Percentiles rank a stretch among this genome's conserved stretches.
These are phyloP conservation scores for Mollisia scopiformis DNA, from an alignment of 2,329 filamentous ascomycete genomes.

Conservation along the genomic window DNA sequence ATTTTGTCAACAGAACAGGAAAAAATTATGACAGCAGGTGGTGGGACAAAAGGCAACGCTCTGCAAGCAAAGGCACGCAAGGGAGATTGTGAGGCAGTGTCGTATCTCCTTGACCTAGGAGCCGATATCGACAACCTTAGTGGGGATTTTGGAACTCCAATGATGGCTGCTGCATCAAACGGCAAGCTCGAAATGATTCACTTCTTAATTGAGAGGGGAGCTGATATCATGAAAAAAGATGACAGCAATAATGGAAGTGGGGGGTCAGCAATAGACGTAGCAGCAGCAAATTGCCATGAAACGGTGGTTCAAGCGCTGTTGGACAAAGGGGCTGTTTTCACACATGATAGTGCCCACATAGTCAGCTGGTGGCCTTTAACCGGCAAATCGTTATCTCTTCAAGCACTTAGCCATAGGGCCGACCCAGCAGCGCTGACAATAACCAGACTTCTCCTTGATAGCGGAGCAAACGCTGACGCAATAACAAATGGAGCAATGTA, in stretches of 20 bases:
- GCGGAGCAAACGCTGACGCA: background rate
- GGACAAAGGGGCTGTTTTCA: no score
- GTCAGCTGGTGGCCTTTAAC: constrained; percentile 3
- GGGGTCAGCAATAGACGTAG: background rate
- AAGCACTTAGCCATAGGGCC: constrained; percentile 12
- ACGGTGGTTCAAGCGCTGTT: no score
- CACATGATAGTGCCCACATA: background rate
- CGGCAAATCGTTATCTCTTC: background rate
- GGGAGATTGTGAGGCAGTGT: no score
- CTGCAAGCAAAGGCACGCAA: background rate
- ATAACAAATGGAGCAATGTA: background rate
- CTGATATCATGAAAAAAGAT: constrained; percentile 3
- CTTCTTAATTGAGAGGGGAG: constrained; percentile 18
- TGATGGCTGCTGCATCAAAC: constrained; percentile 4
- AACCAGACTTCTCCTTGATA: background rate
- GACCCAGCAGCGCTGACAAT: background rate
- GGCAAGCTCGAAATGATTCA: constrained; percentile 14
- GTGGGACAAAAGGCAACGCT: background rate
- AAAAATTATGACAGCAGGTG: no score
- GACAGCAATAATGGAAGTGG: background rate
- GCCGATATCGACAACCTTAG: no score
- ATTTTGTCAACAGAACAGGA: no score
- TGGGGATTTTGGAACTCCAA: background rate
- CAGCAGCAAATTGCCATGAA: no score
- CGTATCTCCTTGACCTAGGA: no score